Base-by-base conservation (phyloP, 108 stramenopile species). In the Parietichytrium sp. region DNA sequence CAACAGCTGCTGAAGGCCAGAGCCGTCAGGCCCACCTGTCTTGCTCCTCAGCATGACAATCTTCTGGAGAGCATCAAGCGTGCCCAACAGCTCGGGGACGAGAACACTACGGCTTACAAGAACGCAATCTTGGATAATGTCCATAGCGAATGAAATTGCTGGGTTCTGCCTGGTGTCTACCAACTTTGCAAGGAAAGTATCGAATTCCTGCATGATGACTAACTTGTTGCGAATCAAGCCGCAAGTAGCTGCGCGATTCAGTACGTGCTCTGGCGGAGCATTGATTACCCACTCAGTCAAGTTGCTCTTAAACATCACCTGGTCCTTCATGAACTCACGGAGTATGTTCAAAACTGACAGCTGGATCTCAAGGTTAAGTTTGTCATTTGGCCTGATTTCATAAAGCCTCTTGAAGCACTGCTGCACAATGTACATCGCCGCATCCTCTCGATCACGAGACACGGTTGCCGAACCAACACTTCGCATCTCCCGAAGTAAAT, bases 331-430 rank as follows among this genome's bases (percentile, higher is more conserved):
- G 29, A 79, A 26, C 38, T 85, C 84, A 18, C 93, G 93, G 29
- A 96, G 83, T 47, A 90, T 93, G 79, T 95, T 94, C 61, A 98
- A 86, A 18, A 96, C 82, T 13, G 93, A 89, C 16, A 96, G 93
- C 23, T 94, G 81, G 16, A 91, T 89, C 85, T 98, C 97, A 23
- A 96, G 87, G 0, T 94, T 82, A 26, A 98, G 83, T 2, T 93
- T 94, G 79, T 96, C 95, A 2, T 89, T 83, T 51, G 95, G 81
- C 49, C 83, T 92, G 18, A 93, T 81, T 81, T 99, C 96, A 82
- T 96, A 98, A 15, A 98, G 86, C n/a, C 93, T 91, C 88, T 97
- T 96, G 92, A 99, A 98, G 72, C 97, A 93, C 13, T 90, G 88
- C 80, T 97, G 95, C 1, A 96, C 94, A 61, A 97, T 97, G 51